phyloP scores from a whole-genome alignment of 768 basidiomycete genomes.

The Fistulinella prunicolor region DNA sequence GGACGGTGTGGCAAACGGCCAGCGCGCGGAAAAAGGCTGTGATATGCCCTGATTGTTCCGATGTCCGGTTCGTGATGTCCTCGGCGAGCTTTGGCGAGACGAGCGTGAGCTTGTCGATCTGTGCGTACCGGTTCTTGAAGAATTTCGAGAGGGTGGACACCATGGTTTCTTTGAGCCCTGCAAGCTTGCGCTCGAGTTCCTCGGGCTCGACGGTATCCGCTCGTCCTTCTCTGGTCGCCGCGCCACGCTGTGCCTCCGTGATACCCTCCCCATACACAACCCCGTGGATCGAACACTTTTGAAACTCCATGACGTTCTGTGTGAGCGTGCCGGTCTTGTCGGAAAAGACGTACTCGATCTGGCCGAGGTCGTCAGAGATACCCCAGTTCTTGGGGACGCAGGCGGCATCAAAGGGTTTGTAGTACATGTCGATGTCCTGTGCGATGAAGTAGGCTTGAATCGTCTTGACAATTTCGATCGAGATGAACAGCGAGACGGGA shows the following conservation, averaged over 20 bases:
- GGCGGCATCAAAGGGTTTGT: conserved; percentile 76
- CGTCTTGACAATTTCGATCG: conserved; percentile 97
- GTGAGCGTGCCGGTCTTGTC: conserved; percentile 98
- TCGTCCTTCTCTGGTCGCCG: conserved; percentile 78
- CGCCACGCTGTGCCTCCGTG: conserved; percentile 93
- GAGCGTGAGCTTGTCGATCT: conserved; percentile 78
- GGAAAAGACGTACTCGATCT: conserved; percentile 94
- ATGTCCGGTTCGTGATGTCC: conserved; percentile 62
- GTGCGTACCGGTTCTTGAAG: conserved; percentile 88
- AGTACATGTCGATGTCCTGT: conserved; percentile 97
- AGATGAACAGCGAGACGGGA: conserved; percentile 93
- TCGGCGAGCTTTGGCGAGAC: conserved; percentile 83
- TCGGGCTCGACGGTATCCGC: conserved; percentile 62
- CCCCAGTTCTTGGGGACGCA: conserved; percentile 98
- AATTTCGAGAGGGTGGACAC: conserved; percentile 63
- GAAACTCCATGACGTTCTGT: conserved; percentile 98
- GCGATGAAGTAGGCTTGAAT: conserved; percentile 97
- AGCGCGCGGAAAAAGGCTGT: conserved; percentile 91
- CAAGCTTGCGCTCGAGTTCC: conserved; percentile 68
- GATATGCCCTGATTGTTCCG: conserved; percentile 61
- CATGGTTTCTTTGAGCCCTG: conserved; percentile 72
- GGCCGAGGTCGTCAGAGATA: conserved; percentile 96
- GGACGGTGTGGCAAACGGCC: conserved; percentile 90
- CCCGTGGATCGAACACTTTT: conserved; percentile 88
- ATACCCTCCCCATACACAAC: conserved; percentile 88